A percentile compares a stretch with the other conserved stretches of the same genome.
phyloP scores from a whole-genome alignment of 2,329 filamentous ascomycete species.

The Alternaria alternata region DNA sequence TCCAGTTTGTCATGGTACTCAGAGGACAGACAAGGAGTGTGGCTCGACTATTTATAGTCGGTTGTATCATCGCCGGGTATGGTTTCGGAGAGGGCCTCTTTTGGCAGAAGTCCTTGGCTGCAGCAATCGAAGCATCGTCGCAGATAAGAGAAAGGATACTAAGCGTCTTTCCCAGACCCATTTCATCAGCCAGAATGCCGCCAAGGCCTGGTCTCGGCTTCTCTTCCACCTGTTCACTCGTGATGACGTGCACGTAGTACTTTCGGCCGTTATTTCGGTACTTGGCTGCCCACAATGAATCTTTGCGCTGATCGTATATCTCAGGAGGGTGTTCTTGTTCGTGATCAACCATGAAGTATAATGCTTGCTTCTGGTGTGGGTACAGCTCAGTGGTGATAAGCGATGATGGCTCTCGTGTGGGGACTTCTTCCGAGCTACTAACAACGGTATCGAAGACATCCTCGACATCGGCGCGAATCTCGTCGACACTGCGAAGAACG shows the following conservation, averaged over 20 bases:
- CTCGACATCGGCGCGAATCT: slow-evolving; percentile 84
- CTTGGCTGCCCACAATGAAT: slow-evolving; percentile 79
- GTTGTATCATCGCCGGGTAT: slow-evolving; percentile 16
- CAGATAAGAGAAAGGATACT: slow-evolving; percentile 83
- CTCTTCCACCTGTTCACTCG: slow-evolving; percentile 57
- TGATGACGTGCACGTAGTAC: slow-evolving; percentile 85
- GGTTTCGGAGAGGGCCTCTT: slow-evolving; percentile 55
- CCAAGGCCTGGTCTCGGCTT: slow-evolving; percentile 52
- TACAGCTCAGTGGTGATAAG: slow-evolving; percentile 74
- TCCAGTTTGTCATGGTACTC: slow-evolving; percentile 93
- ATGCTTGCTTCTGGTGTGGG: slow-evolving; percentile 86
- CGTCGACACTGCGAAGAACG: slow-evolving; percentile 65
- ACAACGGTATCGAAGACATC: slow-evolving; percentile 87
- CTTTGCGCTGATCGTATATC: slow-evolving; percentile 68
- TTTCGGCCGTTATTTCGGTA: slow-evolving; percentile 64
- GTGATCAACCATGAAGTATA: slow-evolving; percentile 83
- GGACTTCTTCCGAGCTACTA: slow-evolving; percentile 73
- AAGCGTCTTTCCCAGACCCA: slow-evolving; percentile 65
- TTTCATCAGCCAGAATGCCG: slow-evolving; percentile 61
- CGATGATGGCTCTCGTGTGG: slow-evolving; percentile 71
- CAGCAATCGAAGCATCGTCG: slow-evolving; percentile 63
- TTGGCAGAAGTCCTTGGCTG: slow-evolving; percentile 69
- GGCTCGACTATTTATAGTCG: slow-evolving; percentile 72
- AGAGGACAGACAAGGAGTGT: slow-evolving; percentile 90
- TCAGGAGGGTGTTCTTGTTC: slow-evolving; percentile 72